Evolutionary conservation across 257 asterid species (phyloP).

Genomic region (Solanum gracilifrons): DNA sequence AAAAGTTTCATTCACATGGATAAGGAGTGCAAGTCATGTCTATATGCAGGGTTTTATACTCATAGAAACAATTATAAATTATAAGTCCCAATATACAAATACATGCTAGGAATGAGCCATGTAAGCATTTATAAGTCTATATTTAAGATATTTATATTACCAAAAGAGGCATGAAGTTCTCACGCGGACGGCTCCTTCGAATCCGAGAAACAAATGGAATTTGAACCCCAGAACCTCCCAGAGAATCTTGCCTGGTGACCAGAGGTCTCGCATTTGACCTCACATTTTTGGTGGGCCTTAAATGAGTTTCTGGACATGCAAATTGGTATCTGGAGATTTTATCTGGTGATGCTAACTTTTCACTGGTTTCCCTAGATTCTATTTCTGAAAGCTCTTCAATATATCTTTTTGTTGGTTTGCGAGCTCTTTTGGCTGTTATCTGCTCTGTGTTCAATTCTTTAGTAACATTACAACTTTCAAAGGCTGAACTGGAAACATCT

Average conservation of each 20-base stretch:
- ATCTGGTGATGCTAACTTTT: constrained; percentile 24
- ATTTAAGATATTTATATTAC: constrained; percentile 28
- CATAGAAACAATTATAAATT: neutral
- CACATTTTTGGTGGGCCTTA: constrained; percentile 28
- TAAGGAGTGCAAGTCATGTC: neutral
- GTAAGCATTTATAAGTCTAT: neutral
- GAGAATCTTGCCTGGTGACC: constrained; percentile 56
- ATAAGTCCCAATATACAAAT: neutral
- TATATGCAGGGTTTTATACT: neutral
- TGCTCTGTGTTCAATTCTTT: constrained; percentile 39
- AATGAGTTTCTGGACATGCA: constrained; percentile 23
- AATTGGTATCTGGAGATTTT: constrained; percentile 17
- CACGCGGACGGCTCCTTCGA: constrained; percentile 94
- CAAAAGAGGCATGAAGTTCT: constrained; percentile 56
- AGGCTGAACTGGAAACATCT: constrained; percentile 9
- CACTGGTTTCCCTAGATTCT: constrained; percentile 54
- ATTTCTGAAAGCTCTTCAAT: constrained; percentile 85
- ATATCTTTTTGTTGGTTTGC: constrained; percentile 85
- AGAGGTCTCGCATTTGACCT: constrained; percentile 39
- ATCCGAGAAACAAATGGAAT: constrained; percentile 80
- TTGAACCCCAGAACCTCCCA: constrained; percentile 81
- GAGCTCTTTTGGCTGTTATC: constrained; percentile 66
- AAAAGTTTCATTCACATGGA: neutral
- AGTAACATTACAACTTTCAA: constrained; percentile 25
- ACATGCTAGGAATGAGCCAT: neutral